Base-by-base conservation (phyloP, 2,329 filamentous ascomycete species). In the Zymoseptoria crescenta region DNA sequence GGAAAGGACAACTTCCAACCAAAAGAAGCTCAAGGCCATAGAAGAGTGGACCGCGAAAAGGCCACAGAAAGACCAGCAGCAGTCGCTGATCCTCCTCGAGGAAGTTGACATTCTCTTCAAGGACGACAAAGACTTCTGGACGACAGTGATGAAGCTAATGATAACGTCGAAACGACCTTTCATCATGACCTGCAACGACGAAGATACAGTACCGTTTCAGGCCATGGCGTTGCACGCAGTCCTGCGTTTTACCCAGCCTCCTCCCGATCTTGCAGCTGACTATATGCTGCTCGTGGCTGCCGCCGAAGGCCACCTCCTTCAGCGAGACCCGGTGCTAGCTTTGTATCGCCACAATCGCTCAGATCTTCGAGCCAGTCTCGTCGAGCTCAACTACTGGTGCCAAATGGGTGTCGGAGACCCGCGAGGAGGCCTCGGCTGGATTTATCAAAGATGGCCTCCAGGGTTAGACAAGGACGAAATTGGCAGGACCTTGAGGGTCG, bases 91-190 rank as follows among this genome's bases (percentile, higher is more conserved):
- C 62, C 79, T 99, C 1, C 79, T 99, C 1, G 94, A 99, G 73
- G 94, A 99, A 74, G 91, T 91, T 0, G 95, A 99, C 69, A 77
- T 97, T 16, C 80, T 99, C 1, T 99, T 94, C 71, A 92, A 96
- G 56, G 93, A 97, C 71, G 94, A 99, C 72, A 93, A 91, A 73
- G 87, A 93, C 63, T 99, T 99, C 70, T 99, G 94, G 94, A 75
- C 81, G 0, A 94, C 90, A 0, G 83, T 97, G 3, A 79, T 89
- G 51, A 82, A 83, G 20, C 81, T 99, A 60, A 90, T 96, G 59
- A 77, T 80, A 8, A 87, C 91, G 67, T 96, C 94, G 0, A 96
- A 91, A 74, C 84, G 94, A 30, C 94, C 94, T 0, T 91, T 99
- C 63, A 82, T 99, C 68, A 88, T 99, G 76, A 99, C 94, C 0